Base-by-base conservation (phyloP, 306 rosid genomes). In the Cyclanthera cordifolia region DNA sequence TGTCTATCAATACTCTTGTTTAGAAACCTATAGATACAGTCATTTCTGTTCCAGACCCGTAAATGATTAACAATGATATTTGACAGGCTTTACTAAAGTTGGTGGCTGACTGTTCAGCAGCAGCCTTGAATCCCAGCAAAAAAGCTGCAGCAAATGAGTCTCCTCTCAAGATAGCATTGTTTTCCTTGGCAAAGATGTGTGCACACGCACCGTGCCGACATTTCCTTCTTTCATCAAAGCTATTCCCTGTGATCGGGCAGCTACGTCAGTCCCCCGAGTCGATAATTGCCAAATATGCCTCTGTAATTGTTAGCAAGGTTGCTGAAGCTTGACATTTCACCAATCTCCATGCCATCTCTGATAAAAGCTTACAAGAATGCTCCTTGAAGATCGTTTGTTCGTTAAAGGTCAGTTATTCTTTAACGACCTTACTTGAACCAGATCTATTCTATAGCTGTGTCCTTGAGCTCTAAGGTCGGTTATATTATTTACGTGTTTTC, bases 171-270 rank as follows among this genome's bases (percentile, higher is more conserved):
- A 93, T 93, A 72, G 96, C 99, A 39, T 81, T 93, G 28, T 87
- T 90, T 75, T 86, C 99, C 24, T 75, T 93, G 61, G 88, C 95
- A 59, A 93, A 93, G 86, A 90, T 93, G 99, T 93, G 99, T 70
- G 78, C 94, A 8, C 91, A 90, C 74, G 79, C 76, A 30, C 89
- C 85, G 15, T 93, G 99, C 79, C 81, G 85, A 59, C 87, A 86
- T 53, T 86, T 90, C 83, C 84, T 93, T 4, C 81, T 88, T 75
- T 87, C 95, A 53, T 93, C 99, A 6, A 82, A 83, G 32, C 56
- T 93, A 81, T 87, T 85, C 78, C 84, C 91, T 1, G 85, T 82
- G 59, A 84, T 93, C 52, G 88, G 86, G 60, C 74, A 88, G 75
- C 96, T 93, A 39, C 79, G 77, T 46, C 90, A 90, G 63, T 90